Percentiles rank a stretch among this genome's conserved stretches.
Evolutionary conservation across 2,329 filamentous ascomycete genomes (phyloP).

Genomic region (Leptodontidium sp.): DNA sequence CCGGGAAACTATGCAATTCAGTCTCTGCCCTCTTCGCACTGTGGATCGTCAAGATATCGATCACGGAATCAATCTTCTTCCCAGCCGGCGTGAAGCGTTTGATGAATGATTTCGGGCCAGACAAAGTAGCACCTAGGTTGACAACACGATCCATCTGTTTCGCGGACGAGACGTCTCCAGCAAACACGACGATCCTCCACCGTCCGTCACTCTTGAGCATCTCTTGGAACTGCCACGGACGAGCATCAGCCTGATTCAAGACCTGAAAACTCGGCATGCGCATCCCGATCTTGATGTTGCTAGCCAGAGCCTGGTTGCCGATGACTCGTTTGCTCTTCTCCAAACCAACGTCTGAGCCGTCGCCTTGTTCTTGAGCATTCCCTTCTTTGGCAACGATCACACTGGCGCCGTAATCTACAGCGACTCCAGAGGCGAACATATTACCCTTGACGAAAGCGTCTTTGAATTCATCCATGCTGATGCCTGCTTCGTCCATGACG

Average conservation of each 20-base stretch:
- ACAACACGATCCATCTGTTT: constrained; percentile 55
- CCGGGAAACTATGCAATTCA: constrained; percentile 60
- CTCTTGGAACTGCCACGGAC: constrained; percentile 67
- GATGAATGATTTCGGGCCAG: constrained; percentile 51
- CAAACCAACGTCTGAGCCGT: constrained; percentile 58
- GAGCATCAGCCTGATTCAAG: constrained; percentile 60
- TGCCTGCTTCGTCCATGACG: constrained; percentile 53
- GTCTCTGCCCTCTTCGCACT: constrained; percentile 57
- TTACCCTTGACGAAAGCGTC: constrained; percentile 66
- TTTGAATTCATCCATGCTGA: constrained; percentile 70
- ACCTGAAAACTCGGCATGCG: constrained; percentile 67
- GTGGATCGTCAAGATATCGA: constrained; percentile 71
- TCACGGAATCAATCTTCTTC: constrained; percentile 54
- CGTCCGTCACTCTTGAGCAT: constrained; percentile 63
- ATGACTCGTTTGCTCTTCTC: constrained; percentile 63
- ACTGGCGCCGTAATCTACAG: constrained; percentile 66
- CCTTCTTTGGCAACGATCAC: constrained; percentile 63
- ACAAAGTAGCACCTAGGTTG: constrained; percentile 56
- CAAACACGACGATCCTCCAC: constrained; percentile 68
- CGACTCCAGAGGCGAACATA: constrained; percentile 64
- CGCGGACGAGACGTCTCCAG: constrained; percentile 60
- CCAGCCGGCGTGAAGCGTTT: constrained; percentile 51
- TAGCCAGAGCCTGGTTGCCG: constrained; percentile 42
- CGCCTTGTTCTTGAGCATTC: constrained; percentile 53
- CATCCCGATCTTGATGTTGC: constrained; percentile 56